Base-by-base conservation (phyloP, 768 basidiomycete species). In the Krasilnikovozyma curviuscula region DNA sequence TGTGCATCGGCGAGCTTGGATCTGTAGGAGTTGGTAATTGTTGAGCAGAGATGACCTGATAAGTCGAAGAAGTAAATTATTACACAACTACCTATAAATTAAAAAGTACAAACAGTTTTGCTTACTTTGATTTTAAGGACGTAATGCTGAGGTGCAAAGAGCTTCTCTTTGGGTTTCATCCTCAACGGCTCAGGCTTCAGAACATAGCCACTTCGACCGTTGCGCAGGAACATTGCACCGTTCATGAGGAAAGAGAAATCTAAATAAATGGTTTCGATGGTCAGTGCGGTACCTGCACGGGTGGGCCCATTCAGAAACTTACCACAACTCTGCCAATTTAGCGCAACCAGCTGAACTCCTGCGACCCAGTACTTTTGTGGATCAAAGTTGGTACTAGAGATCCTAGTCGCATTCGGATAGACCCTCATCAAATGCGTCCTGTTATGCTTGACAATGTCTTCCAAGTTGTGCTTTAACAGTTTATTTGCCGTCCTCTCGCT, bases 271-370 rank as follows among this genome's bases (percentile, higher is more conserved):
- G 25, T 18, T 29, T 14, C 13, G 16, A 21, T 21, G 5, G 9
- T 24, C 19, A 44, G 21, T n/a, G n/a, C n/a, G n/a, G n/a, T n/a
- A n/a, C n/a, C n/a, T n/a, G n/a, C 27, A 9, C 28, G 8, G n/a
- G 21, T 13, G n/a, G 7, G 32, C 16, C 29, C 16, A 10, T 19
- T 12, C 14, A 16, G 25, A 13, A 1, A 68, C 77, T 47, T 59
- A 89, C 86, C 88, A 55, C 78, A 78, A 0, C 88, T 97, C 65
- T 98, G 91, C 86, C 88, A 97, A 63, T 98, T 98, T 46, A 98
- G 71, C 7, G 91, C 86, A 0, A 88, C 86, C 5, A 95, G 65
- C 63, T 95, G 89, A 12, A 77, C 73, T 0, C 91, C 91, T 2
- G 77, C 77, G 1, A 77, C 75, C 91, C 91, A 98, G 61, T 77